These are phyloP conservation scores for Aspergillus eucalypticola DNA, from an alignment of 2,329 filamentous ascomycete species.

Conservation along the genomic window DNA sequence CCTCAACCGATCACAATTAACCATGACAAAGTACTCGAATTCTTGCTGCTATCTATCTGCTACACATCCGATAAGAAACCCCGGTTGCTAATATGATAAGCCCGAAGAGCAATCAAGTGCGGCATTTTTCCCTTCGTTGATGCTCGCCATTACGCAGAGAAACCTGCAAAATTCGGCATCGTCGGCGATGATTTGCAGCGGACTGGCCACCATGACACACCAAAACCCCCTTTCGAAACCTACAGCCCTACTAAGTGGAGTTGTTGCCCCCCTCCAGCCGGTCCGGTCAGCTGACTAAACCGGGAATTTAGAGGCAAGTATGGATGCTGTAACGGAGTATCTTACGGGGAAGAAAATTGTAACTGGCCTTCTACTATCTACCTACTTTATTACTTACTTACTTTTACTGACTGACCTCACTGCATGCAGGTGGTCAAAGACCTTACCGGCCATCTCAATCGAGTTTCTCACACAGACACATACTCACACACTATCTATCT, in stretches of 20 bases:
- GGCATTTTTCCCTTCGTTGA: conserved; percentile 20
- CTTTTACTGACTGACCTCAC: neutral
- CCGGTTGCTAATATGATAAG: neutral
- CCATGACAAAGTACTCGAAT: conserved; percentile 13
- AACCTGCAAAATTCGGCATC: conserved; percentile 16
- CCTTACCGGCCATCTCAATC: neutral
- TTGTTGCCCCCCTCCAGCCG: conserved; percentile 4
- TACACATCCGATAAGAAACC: neutral
- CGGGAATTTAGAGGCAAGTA: neutral
- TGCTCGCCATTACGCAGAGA: conserved; percentile 21
- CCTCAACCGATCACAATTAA: neutral
- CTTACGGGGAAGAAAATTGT: neutral
- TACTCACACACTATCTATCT: neutral
- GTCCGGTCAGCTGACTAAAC: conserved; percentile 22
- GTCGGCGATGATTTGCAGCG: conserved; percentile 26
- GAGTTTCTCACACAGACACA: neutral
- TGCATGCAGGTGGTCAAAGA: neutral
- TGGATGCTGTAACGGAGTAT: neutral
- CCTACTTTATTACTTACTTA: neutral
- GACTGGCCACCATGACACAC: conserved; percentile 29
- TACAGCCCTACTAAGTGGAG: conserved; percentile 27
- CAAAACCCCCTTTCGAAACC: conserved; percentile 19
- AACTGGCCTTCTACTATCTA: no score
- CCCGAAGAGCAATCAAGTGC: conserved; percentile 14
- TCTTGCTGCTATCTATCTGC: conserved; percentile 15